Evolutionary conservation across 441 rosid genomes (phyloP).

Genomic region (Populus hybrid): DNA sequence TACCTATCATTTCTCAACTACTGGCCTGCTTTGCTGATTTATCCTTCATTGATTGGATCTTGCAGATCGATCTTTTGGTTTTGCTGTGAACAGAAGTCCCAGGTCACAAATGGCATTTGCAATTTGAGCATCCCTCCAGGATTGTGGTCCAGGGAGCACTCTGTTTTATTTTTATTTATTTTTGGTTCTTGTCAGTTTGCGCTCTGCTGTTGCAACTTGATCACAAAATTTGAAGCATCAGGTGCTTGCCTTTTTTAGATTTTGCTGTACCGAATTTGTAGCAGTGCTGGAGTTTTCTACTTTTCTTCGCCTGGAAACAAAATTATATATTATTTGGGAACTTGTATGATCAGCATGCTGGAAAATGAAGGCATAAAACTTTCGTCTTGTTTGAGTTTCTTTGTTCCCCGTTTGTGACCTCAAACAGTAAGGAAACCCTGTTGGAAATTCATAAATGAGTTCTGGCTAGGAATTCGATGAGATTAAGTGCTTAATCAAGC

Average conservation of each 20-base stretch:
- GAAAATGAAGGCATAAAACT: background rate
- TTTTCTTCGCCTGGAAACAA: background rate
- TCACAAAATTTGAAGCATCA: no score
- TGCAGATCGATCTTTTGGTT: conserved; percentile 8
- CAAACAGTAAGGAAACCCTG: background rate
- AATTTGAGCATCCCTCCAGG: background rate
- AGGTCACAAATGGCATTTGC: background rate
- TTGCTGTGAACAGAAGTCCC: background rate
- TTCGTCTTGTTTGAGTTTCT: background rate
- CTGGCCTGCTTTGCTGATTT: background rate
- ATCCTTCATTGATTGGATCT: background rate
- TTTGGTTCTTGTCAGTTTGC: background rate
- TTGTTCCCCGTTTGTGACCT: background rate
- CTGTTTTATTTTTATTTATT: background rate
- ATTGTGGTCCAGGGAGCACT: background rate
- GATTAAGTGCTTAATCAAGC: background rate
- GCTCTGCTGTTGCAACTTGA: background rate
- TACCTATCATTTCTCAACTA: background rate
- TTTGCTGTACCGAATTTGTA: background rate
- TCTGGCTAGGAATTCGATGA: background rate
- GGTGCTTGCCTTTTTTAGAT: background rate
- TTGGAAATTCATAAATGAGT: background rate
- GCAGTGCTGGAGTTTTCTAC: background rate
- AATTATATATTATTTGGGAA: background rate
- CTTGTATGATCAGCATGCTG: background rate